Conservation (phyloP, 1,139 yeast genomes). For the Candida labiduridarum region DNA sequence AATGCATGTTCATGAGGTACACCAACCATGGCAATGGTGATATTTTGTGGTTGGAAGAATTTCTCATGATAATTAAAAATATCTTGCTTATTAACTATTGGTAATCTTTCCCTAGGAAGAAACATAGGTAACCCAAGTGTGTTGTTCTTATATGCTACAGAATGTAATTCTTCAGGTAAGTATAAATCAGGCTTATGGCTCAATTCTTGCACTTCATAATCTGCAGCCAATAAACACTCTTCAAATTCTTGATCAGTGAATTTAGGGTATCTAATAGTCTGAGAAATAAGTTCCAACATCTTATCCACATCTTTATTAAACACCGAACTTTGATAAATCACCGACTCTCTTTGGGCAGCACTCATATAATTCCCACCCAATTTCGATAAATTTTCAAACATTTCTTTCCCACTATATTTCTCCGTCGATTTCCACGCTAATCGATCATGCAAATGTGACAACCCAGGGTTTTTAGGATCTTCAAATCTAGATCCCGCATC, state of each 20-base stretch:
- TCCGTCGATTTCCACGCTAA: conserved; percentile 84
- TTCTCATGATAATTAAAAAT: conserved; percentile 63
- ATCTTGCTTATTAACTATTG: conserved; percentile 52
- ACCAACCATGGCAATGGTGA: conserved; percentile 89
- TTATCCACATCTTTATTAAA: conserved; percentile 83
- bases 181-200: conserved; percentile 83
- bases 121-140: conserved; percentile 86
- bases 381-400: conserved; percentile 74
- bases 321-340: conserved; percentile 93
- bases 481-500: conserved; percentile 93
- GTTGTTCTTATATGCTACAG: conserved; percentile 70
- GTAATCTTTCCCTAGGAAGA: conserved; percentile 74
- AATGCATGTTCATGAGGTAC: conserved; percentile 73
- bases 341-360: conserved; percentile 87
- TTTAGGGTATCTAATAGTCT: conserved; percentile 73
- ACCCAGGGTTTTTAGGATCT: conserved; percentile 56
- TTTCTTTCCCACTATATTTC: conserved; percentile 60
- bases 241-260: conserved; percentile 69
- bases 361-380: conserved; percentile 96
- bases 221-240: conserved; percentile 75
- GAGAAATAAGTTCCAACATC: conserved; percentile 80
- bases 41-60: conserved; percentile 78
- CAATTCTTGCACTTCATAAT: conserved; percentile 81
- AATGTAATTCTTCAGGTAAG: conserved; percentile 85
- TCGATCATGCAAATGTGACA: conserved; percentile 83